Evolutionary conservation across 768 basidiomycete genomes (phyloP), one percentile per base, ranked within the genome.

Genomic region (Boletus rubroflammeus): DNA sequence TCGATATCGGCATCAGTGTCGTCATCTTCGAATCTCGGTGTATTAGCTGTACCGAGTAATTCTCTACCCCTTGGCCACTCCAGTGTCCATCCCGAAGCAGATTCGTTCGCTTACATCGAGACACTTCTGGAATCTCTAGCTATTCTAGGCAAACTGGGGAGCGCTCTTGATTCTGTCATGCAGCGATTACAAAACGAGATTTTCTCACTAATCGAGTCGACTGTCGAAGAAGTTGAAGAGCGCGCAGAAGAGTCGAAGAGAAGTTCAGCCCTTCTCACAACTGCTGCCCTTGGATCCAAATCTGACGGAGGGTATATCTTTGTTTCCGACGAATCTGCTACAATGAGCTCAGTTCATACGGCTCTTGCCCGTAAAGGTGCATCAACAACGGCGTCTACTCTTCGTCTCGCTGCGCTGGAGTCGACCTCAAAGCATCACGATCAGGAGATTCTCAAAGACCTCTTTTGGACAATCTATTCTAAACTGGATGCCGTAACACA

Each of bases 401-500:
- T 93, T 53, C 80, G 91, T 38, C 76, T 90, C 26, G 78, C 85
- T 17, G 86, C 86, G 1, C 69, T 93, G 58, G 92, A 93, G 63
- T 82, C 85, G 7, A 81, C 85, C 17, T 75, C 83, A 0, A 88
- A 85, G 57, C 80, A 83, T 31, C 75, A 78, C 17, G 90, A 97
- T 62, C 90, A 92, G 55, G 93, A 96, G 64, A 88, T 89, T 14
- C 69, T 99, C 50, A 80, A 77, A 55, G 97, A 98, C 69, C 78
- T 99, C 34, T 98, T 98, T 70, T 98, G 96, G 96, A 97, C 96
- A 2, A 67, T 96, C 15, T 99, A 93, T 68, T 97, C 93, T 15
- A 98, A 99, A 70, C 65, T 99, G 44, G 88, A 94, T 65, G 97
- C 97, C 29, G 90, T 98, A 19, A 80, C 88, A 14, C 95, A 99